phyloP scores from a whole-genome alignment of 176 grass and related monocot species.

The Tillandsia leiboldiana region DNA sequence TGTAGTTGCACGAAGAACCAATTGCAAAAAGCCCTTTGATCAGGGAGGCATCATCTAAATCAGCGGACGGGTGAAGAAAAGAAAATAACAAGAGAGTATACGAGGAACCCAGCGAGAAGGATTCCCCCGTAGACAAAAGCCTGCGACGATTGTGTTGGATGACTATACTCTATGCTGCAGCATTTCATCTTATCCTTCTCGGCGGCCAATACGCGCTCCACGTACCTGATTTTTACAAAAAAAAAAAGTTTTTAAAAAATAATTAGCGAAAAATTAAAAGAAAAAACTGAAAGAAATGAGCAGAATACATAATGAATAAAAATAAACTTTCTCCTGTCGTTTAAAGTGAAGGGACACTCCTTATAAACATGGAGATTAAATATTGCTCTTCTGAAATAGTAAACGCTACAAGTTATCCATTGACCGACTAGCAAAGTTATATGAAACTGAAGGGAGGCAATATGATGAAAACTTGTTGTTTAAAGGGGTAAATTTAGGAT shows the following conservation, averaged over 20 bases:
- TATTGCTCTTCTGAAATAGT: too few relatives aligned
- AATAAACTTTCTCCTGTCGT: neutral
- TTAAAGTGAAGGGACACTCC: too few relatives aligned
- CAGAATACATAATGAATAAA: neutral
- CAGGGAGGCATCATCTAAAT: constrained; percentile 3
- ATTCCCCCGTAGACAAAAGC: constrained; percentile 96
- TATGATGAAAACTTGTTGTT: too few relatives aligned
- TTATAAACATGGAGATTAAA: too few relatives aligned
- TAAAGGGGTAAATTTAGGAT: too few relatives aligned
- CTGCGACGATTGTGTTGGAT: constrained; percentile 65
- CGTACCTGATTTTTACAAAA: constrained; percentile 39
- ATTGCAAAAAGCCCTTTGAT: constrained; percentile 11
- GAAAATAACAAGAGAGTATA: constrained; percentile 97
- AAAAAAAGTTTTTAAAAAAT: constrained; percentile 1
- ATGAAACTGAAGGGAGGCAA: too few relatives aligned
- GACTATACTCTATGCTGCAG: constrained; percentile 75
- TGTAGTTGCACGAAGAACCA: constrained; percentile 12
- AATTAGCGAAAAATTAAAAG: constrained; percentile 6
- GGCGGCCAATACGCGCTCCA: constrained; percentile 47
- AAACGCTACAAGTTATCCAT: too few relatives aligned
- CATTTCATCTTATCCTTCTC: constrained; percentile 92
- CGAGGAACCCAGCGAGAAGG: constrained; percentile 84
- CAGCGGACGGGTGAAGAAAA: constrained; percentile 89
- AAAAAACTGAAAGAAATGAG: neutral
- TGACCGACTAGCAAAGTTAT: too few relatives aligned